Evolutionary conservation across 2,329 filamentous ascomycete genomes (phyloP).

Genomic region (Diaporthe ampelina): DNA sequence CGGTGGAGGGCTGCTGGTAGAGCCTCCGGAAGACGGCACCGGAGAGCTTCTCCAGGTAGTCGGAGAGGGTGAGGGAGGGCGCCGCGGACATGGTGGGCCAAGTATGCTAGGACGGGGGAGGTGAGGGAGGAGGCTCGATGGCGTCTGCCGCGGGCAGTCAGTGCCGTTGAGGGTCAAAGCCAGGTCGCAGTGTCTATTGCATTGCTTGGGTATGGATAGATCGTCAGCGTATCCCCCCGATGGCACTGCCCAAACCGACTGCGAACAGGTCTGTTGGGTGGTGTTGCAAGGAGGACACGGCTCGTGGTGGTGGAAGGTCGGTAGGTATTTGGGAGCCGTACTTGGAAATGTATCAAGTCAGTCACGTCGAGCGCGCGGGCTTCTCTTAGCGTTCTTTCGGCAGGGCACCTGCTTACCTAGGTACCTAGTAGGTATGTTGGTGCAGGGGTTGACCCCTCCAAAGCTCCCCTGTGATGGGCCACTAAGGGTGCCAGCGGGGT

Average conservation of each 20-base stretch:
- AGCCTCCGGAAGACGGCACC: conserved; percentile 91
- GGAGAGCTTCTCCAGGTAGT: conserved; percentile 93
- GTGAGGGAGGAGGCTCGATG: conserved; percentile 9
- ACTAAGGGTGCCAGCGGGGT: too few species aligned
- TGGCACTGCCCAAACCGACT: conserved; percentile 27
- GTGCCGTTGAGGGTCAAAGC: background rate
- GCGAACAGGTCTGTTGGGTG: conserved; percentile 25
- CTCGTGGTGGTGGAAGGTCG: background rate
- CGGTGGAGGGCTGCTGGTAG: conserved; percentile 96
- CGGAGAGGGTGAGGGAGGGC: conserved; percentile 75
- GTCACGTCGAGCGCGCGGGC: background rate
- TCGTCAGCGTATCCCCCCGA: background rate
- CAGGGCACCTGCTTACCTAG: background rate
- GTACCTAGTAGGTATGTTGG: background rate
- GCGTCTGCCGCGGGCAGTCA: conserved; percentile 13
- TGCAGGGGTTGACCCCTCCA: background rate
- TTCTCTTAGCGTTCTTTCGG: background rate
- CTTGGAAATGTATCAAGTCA: background rate
- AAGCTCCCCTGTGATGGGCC: conserved; percentile 5
- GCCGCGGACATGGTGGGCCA: conserved; percentile 57
- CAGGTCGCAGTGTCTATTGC: conserved; percentile 13
- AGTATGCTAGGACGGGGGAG: background rate
- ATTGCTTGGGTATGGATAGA: background rate
- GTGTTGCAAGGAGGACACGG: conserved; percentile 19
- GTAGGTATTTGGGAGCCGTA: background rate